Evolutionary conservation across 2,329 filamentous ascomycete genomes (phyloP).

Genomic region (Penicillium fuscoglaucum): DNA sequence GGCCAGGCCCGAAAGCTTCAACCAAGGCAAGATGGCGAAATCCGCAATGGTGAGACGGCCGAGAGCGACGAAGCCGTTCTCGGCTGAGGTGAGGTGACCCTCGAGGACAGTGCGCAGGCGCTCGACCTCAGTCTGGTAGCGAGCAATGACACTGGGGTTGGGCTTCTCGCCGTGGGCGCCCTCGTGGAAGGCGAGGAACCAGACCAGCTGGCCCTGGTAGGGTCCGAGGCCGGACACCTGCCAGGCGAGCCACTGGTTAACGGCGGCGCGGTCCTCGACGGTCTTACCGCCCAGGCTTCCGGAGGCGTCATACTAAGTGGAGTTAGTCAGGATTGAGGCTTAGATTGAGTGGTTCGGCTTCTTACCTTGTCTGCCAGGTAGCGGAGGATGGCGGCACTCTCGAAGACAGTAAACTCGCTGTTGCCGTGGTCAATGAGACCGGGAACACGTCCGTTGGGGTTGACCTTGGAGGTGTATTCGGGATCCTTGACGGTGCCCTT

Average conservation of each 20-base stretch:
- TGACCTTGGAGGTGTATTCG: slow-evolving; percentile 14
- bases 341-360: neutral
- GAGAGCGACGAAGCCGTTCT: slow-evolving; percentile 6
- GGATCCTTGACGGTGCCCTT: slow-evolving; percentile 3
- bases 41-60: slow-evolving; percentile 12
- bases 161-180: slow-evolving; percentile 11
- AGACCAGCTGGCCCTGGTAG: slow-evolving; percentile 12
- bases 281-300: slow-evolving; percentile 8
- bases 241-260: slow-evolving; percentile 15
- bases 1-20: slow-evolving; percentile 7
- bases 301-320: slow-evolving; percentile 7
- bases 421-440: slow-evolving; percentile 51
- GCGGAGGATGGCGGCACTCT: slow-evolving; percentile 53
- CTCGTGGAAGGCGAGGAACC: slow-evolving; percentile 12
- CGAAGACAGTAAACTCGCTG: slow-evolving; percentile 49
- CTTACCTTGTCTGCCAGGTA: slow-evolving; percentile 41
- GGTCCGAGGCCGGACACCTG: slow-evolving; percentile 12
- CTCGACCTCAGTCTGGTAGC: slow-evolving; percentile 12
- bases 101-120: slow-evolving; percentile 10
- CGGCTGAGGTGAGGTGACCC: slow-evolving; percentile 6
- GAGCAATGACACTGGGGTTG: slow-evolving; percentile 3
- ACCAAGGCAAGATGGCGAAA: slow-evolving; percentile 12
- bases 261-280: slow-evolving; percentile 3
- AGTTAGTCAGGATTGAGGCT: neutral
- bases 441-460: slow-evolving; percentile 35